phyloP scores from a whole-genome alignment of 2,329 filamentous ascomycete species.

The Aspergillus eucalypticola region DNA sequence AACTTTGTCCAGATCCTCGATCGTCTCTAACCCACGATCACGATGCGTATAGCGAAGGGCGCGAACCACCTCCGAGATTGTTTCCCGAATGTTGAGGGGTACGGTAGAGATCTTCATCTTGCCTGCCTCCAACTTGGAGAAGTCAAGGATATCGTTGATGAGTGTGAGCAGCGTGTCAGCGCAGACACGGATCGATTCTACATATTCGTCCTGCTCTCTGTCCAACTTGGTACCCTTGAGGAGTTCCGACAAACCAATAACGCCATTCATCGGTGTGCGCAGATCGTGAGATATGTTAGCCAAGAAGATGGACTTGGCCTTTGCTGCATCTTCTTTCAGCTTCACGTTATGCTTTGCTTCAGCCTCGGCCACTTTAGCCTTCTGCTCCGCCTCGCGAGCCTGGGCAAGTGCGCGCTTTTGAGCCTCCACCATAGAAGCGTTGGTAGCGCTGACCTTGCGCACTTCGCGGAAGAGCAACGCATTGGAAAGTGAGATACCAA shows the following conservation, averaged over 20 bases:
- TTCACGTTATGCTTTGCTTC: constrained; percentile 66
- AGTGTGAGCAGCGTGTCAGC: constrained; percentile 77
- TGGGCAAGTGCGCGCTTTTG: constrained; percentile 64
- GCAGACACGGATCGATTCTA: constrained; percentile 65
- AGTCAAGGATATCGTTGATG: constrained; percentile 89
- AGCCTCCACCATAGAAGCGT: constrained; percentile 65
- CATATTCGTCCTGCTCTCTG: constrained; percentile 62
- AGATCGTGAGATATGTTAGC: constrained; percentile 88
- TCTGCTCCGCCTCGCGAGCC: constrained; percentile 63
- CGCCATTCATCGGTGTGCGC: constrained; percentile 93
- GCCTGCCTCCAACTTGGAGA: constrained; percentile 81
- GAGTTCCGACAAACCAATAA: constrained; percentile 72
- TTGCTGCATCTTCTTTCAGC: constrained; percentile 66
- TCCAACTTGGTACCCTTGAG: constrained; percentile 59
- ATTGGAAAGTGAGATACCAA: constrained; percentile 65
- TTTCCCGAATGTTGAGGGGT: constrained; percentile 72
- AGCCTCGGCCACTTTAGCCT: constrained; percentile 65
- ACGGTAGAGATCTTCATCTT: constrained; percentile 89
- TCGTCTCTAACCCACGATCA: constrained; percentile 60
- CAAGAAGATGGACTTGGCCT: constrained; percentile 89
- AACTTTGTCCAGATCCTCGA: constrained; percentile 64
- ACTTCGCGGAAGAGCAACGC: constrained; percentile 63
- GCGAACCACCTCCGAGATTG: constrained; percentile 64
- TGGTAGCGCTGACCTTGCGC: constrained; percentile 63
- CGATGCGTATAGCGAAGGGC: constrained; percentile 65